Evolutionary conservation across 2,329 filamentous ascomycete genomes (phyloP), one percentile per base, ranked within the genome.

Genomic region (Cadophora sp.): DNA sequence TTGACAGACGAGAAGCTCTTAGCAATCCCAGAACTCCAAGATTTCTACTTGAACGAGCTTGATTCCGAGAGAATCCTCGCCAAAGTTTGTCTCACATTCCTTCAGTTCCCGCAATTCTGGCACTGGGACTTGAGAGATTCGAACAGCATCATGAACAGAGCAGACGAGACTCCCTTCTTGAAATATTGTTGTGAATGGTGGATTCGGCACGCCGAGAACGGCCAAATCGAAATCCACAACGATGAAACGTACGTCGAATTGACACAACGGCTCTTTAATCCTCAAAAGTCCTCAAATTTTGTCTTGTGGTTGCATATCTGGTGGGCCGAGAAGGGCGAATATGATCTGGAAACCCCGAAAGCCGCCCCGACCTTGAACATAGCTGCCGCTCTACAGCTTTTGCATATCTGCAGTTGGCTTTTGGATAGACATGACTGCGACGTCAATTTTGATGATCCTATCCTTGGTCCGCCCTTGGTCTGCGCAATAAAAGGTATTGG

Each of bases 21-120:
- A 14, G 37, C 48, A 19, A 59, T 64, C 19, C 40, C 51, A n/a
- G 53, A 64, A 14, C 53, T 68, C 34, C 26, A 34, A 43, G 29
- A 61, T 11, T 67, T 53, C 31, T 31, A 65, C 24, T 34, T 68
- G 40, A 22, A 55, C 19, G 26, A 27, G 3, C 9, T 24, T 2
- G 56, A 43, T 2, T 46, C 43, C 27, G 34, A 43, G 3, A 14
- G 22, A 34, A 60, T 58, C 12, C 31, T 66, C 9, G 59, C 56
- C 19, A 64, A 69, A 55, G 50, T 62, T 27, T 66, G 61, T 22
- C 59, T 69, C 16, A 67, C 64, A n/a, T 71, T 63, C 48, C 66
- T 71, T n/a, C 43, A 61, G n/a, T 69, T 65, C 16, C 53, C 43
- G n/a, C 37, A 64, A 16, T 68, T 70, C 37, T 65, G 58, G 9